A percentile compares a stretch with the other conserved stretches of the same genome.
These are phyloP conservation scores for Aureobasidium melanogenum DNA, from an alignment of 2,329 filamentous ascomycete genomes.

Conservation along the genomic window DNA sequence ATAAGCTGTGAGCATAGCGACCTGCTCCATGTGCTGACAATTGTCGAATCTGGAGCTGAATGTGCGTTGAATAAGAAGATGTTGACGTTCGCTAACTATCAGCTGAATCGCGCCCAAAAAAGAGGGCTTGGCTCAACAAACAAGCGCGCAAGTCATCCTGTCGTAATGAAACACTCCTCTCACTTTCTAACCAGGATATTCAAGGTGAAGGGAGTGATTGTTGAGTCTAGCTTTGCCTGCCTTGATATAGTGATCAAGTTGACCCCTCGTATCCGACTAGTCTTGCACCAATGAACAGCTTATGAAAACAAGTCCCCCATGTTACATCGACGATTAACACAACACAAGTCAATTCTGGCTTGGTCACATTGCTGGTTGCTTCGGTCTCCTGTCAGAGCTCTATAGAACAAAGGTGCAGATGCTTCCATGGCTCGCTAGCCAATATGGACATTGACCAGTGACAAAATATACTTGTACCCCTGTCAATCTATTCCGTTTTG, in stretches of 20 bases:
- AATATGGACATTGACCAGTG: background rate
- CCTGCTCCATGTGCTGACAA: background rate
- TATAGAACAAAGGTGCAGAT: background rate
- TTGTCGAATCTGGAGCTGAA: background rate
- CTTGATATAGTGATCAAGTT: background rate
- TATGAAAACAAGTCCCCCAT: background rate
- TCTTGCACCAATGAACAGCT: background rate
- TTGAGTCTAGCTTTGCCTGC: background rate
- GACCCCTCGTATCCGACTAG: background rate
- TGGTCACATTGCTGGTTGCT: background rate
- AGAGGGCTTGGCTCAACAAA: constrained; percentile 9
- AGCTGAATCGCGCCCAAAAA: background rate
- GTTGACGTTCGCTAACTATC: background rate
- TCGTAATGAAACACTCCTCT: constrained; percentile 1
- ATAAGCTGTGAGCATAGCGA: background rate
- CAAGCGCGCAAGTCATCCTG: constrained; percentile 1
- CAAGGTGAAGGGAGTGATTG: background rate
- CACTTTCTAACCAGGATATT: background rate
- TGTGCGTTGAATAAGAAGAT: background rate
- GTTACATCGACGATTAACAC: background rate
- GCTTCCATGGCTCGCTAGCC: background rate
- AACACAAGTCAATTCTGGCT: background rate
- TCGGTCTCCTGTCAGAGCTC: background rate
- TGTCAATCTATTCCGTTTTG: constrained; percentile 7
- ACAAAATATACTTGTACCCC: background rate